phyloP scores from a whole-genome alignment of 179 eudicot species.

The Drosera spatulata region DNA sequence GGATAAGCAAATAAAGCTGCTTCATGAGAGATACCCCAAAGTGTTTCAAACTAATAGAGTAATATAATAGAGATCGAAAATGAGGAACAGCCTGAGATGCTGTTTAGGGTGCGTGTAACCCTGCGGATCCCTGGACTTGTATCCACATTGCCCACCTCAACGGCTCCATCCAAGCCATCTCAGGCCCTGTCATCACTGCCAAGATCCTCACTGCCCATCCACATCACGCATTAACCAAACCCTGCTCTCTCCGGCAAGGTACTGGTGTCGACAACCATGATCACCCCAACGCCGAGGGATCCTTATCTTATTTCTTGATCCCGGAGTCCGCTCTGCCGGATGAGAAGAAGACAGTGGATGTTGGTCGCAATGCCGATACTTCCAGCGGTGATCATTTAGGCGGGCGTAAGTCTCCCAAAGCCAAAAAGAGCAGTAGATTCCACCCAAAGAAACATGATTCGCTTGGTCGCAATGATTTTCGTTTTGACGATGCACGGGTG shows the following conservation, averaged over 20 bases:
- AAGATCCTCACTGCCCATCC: slow-evolving; percentile 56
- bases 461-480: neutral
- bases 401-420: neutral
- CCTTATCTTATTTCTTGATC: slow-evolving; percentile 56
- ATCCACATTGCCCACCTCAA: slow-evolving; percentile 74
- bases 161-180: slow-evolving; percentile 67
- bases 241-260: slow-evolving; percentile 62
- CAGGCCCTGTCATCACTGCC: slow-evolving; percentile 46
- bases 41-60: too few relatives aligned
- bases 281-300: too few relatives aligned
- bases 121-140: slow-evolving; percentile 89
- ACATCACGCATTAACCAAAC: slow-evolving; percentile 56
- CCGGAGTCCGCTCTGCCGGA: slow-evolving; percentile 50
- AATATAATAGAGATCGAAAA: too few relatives aligned
- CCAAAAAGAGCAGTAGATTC: too few relatives aligned
- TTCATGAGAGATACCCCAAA: too few relatives aligned
- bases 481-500: neutral
- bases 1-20: too few relatives aligned
- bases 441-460: neutral
- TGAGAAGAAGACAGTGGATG: slow-evolving; percentile 6
- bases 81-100: slow-evolving; percentile 81
- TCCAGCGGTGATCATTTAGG: neutral
- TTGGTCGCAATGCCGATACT: neutral
- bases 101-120: slow-evolving; percentile 86
- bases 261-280: too few relatives aligned